Evolutionary conservation across 305 asterid genomes (phyloP), one percentile per base, ranked within the genome.

Genomic region (Euphrasia arctica): DNA sequence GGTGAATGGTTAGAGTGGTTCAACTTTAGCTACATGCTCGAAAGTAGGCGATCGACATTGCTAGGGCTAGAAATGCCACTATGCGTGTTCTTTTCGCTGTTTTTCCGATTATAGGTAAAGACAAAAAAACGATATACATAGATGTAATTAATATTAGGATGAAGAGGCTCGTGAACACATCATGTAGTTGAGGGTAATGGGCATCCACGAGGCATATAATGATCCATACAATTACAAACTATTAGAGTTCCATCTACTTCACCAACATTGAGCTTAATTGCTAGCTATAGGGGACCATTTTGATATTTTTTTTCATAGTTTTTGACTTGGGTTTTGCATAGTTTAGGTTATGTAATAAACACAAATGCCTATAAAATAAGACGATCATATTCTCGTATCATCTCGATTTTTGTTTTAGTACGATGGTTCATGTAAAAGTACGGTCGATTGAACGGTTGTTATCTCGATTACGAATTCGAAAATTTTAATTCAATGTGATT

Each of bases 141-240:
- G 2, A 8, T 47, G 8, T 52, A 18, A 13, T 3, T 9, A 22
- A 39, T 11, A 34, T 15, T 25, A 5, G 48, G 41, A 29, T 11
- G 45, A 48, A 12, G 74, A 14, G 60, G 6, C 49, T 70, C 61
- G 69, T 63, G 74, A 70, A 56, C 54, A 57, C 69, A 63, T 56
- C 65, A 63, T 56, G 69, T 63, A 69, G 63, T 22, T 62, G 63
- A 28, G 67, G 48, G 66, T 60, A 52, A 60, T 60, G 55, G 64
- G 27, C 54, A 47, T 47, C 71, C 64, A 57, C 64, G 60, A 32
- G 62, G 69, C 69, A 27, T 39, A 54, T 58, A 57, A 8, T 4
- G 22, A 31, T 49, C 50, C 58, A 59, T n/a, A 59, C n/a, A 42
- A 42, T 49, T n/a, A 59, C n/a, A 42, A 42, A 52, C 43, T 41